Percentiles rank a stretch among this genome's conserved stretches.
phyloP scores from a whole-genome alignment of 805 yeast species.

The Ogataea allantospora region DNA sequence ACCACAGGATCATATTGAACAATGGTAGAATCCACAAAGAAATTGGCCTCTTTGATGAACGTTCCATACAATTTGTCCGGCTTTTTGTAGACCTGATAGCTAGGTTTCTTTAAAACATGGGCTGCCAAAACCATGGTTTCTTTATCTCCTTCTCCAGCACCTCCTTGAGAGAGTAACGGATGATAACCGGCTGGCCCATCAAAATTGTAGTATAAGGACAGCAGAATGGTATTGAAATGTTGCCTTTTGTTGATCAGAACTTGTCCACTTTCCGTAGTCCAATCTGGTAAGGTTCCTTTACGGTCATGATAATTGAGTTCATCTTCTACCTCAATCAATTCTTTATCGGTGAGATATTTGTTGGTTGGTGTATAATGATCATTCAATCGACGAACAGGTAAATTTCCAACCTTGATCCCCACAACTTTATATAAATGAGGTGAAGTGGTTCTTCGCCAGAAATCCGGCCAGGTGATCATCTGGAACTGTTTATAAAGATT shows the following conservation, averaged over 20 bases:
- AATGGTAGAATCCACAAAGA: conserved; percentile 28
- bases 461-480: conserved; percentile 72
- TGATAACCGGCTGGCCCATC: conserved; percentile 62
- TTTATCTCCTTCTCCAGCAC: conserved; percentile 77
- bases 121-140: conserved; percentile 73
- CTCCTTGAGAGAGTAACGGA: conserved; percentile 59
- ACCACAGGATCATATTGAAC: conserved; percentile 32
- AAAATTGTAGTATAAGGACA: conserved; percentile 65
- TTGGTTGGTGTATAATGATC: conserved; percentile 24
- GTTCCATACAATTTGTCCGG: conserved; percentile 29
- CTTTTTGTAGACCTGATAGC: conserved; percentile 46
- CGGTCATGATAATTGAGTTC: conserved; percentile 52
- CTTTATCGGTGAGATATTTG: conserved; percentile 8
- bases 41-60: conserved; percentile 21
- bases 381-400: conserved; percentile 19
- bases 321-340: conserved; percentile 26
- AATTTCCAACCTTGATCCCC: conserved; percentile 33
- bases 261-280: conserved; percentile 70
- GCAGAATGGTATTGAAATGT: conserved; percentile 56
- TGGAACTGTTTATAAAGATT: conserved; percentile 50
- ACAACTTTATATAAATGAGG: conserved; percentile 50
- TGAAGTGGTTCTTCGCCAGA: conserved; percentile 68
- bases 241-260: conserved; percentile 53
- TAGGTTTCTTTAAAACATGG: conserved; percentile 41
- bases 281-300: conserved; percentile 61